Evolutionary conservation across 176 grass and related monocot species (phyloP).

Genomic region (Paspalum vaginatum): DNA sequence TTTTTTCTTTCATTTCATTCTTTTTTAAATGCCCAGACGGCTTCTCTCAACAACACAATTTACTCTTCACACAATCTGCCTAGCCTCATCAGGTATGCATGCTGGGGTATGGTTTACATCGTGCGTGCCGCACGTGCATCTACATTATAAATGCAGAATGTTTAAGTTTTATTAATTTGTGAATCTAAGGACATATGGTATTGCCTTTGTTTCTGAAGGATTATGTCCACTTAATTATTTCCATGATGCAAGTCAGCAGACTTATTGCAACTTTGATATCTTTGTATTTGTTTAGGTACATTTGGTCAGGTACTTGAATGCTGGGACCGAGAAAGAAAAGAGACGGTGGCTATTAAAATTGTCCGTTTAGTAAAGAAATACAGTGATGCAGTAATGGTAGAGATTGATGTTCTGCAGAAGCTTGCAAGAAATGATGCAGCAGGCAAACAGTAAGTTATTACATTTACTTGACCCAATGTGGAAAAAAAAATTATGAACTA

Average conservation of each 20-base stretch:
- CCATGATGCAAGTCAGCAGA: background rate
- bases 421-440: slow-evolving; percentile 65
- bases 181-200: background rate
- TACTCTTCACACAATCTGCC: too few species aligned
- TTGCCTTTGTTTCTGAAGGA: background rate
- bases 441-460: slow-evolving; percentile 66
- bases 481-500: background rate
- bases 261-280: slow-evolving; percentile 3
- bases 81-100: too few species aligned
- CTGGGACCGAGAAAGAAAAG: slow-evolving; percentile 88
- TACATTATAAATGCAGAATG: background rate
- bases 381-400: slow-evolving; percentile 75
- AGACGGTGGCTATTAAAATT: slow-evolving; percentile 93
- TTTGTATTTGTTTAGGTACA: slow-evolving; percentile 61
- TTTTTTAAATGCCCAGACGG: too few species aligned
- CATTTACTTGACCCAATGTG: background rate
- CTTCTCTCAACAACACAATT: too few species aligned
- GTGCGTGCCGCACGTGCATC: too few species aligned
- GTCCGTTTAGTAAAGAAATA: slow-evolving; percentile 76
- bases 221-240: background rate
- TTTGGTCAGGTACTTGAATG: slow-evolving; percentile 94
- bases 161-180: slow-evolving; percentile 17
- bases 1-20: too few species aligned
- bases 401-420: slow-evolving; percentile 81
- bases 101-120: too few species aligned